These are phyloP conservation scores for Globisporangium radiosum DNA, from an alignment of 352 stramenopile genomes.

Conservation along the genomic window DNA sequence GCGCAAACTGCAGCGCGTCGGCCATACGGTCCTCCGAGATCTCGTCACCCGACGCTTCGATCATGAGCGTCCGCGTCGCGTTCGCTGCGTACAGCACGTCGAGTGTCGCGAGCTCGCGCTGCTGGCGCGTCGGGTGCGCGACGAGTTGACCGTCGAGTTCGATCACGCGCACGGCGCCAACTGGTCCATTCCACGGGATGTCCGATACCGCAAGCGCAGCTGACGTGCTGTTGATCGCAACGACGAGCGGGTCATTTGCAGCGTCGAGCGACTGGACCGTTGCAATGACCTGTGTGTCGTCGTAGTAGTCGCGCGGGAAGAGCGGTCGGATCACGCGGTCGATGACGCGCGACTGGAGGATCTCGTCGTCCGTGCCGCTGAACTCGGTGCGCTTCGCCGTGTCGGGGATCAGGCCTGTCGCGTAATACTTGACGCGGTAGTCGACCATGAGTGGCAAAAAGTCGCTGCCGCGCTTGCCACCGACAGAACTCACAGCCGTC, in stretches of 20 bases:
- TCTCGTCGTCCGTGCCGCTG: constrained; percentile 91
- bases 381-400: constrained; percentile 86
- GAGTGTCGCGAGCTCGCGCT: constrained; percentile 65
- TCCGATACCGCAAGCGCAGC: constrained; percentile 80
- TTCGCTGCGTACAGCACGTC: constrained; percentile 85
- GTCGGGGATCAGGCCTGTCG: constrained; percentile 83
- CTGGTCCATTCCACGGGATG: constrained; percentile 86
- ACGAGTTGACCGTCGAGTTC: constrained; percentile 84
- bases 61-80: constrained; percentile 77
- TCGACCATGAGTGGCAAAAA: constrained; percentile 93
- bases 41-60: constrained; percentile 80
- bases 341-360: constrained; percentile 94
- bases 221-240: constrained; percentile 87
- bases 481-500: constrained; percentile 64
- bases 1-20: constrained; percentile 73
- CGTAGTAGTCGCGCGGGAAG: constrained; percentile 91
- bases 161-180: constrained; percentile 87
- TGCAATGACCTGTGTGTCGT: constrained; percentile 94
- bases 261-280: constrained; percentile 86
- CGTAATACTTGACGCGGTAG: constrained; percentile 89
- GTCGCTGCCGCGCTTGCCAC: constrained; percentile 40
- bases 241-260: constrained; percentile 79
- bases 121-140: constrained; percentile 84
- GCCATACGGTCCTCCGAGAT: constrained; percentile 65
- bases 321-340: constrained; percentile 94